These are phyloP conservation scores for Magnolia changhungtana DNA, from an alignment of 164 flowering plant species.

Conservation along the genomic window DNA sequence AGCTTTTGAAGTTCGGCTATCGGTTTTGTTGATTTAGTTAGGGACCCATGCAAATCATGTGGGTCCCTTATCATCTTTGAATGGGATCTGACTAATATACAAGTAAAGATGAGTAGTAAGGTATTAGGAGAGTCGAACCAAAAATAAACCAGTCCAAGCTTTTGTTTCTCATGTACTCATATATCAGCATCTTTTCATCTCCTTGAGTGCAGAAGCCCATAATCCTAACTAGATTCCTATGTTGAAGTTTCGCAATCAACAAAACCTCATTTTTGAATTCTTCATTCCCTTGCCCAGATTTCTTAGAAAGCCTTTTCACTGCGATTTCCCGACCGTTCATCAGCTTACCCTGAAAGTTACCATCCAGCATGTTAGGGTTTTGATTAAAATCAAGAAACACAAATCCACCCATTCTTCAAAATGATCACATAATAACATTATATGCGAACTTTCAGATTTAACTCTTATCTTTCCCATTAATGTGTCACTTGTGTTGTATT, in stretches of 20 bases:
- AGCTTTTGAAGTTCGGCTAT: background rate
- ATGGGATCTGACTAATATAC: slow-evolving; percentile 37
- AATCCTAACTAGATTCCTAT: slow-evolving; percentile 38
- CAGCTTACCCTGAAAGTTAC: slow-evolving; percentile 28
- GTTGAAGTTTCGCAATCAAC: slow-evolving; percentile 39
- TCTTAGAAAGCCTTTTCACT: slow-evolving; percentile 39
- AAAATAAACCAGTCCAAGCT: slow-evolving; percentile 21
- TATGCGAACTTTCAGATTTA: too few species aligned
- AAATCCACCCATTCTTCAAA: background rate
- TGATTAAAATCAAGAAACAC: background rate
- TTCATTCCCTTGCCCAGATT: slow-evolving; percentile 31
- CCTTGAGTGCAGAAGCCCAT: slow-evolving; percentile 34
- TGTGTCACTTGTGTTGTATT: too few species aligned
- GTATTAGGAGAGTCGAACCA: too few species aligned
- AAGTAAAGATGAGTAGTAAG: slow-evolving; percentile 30
- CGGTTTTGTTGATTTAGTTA: too few species aligned
- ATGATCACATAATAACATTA: too few species aligned
- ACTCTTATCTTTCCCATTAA: too few species aligned
- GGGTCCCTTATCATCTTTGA: slow-evolving; percentile 23
- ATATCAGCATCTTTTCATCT: slow-evolving; percentile 34
- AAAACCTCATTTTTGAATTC: slow-evolving; percentile 38
- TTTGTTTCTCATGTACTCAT: slow-evolving; percentile 35
- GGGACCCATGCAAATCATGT: slow-evolving; percentile 23
- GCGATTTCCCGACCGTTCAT: slow-evolving; percentile 32
- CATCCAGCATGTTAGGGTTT: background rate